Evolutionary conservation across 2,329 filamentous ascomycete genomes (phyloP).

Genomic region (Blastomyces percursus): DNA sequence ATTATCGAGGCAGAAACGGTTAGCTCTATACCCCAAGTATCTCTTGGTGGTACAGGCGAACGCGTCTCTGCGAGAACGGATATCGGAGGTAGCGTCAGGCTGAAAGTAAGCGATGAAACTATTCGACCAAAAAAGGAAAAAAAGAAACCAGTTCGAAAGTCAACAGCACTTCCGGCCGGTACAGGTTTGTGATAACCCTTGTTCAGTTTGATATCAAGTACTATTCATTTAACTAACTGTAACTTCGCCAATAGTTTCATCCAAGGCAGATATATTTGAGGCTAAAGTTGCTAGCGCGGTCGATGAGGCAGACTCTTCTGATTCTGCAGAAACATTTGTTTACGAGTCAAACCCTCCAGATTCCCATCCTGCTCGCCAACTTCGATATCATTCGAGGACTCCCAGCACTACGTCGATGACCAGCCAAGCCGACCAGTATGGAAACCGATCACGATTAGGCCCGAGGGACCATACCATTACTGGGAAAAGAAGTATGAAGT

Average conservation of each 20-base stretch:
- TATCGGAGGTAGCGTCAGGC: conserved; percentile 60
- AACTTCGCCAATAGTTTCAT: conserved; percentile 54
- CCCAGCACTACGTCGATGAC: conserved; percentile 77
- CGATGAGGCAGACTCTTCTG: conserved; percentile 89
- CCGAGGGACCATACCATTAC: conserved; percentile 52
- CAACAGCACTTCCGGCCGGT: conserved; percentile 41
- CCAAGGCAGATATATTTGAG: conserved; percentile 97
- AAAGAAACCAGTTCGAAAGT: conserved; percentile 66
- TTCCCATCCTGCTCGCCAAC: conserved; percentile 45
- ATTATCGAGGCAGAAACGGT: conserved; percentile 97
- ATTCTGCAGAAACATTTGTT: conserved; percentile 97
- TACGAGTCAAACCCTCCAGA: conserved; percentile 90
- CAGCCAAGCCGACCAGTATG: conserved; percentile 38
- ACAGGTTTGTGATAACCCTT: conserved; percentile 12
- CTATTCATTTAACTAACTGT: conserved; percentile 14
- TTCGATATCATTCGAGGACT: conserved; percentile 82
- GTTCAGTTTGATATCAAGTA: background rate
- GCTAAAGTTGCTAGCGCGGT: conserved; percentile 92
- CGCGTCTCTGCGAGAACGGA: conserved; percentile 51
- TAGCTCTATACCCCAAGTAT: conserved; percentile 74
- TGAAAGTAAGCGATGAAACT: conserved; percentile 88
- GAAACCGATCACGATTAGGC: conserved; percentile 50
- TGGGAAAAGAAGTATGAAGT: conserved; percentile 92
- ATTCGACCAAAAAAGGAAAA: conserved; percentile 91
- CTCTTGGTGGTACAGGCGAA: conserved; percentile 52